These are phyloP conservation scores for Aspergillus fumigatiaffinis DNA, from an alignment of 2,329 filamentous ascomycete genomes.

Conservation along the genomic window DNA sequence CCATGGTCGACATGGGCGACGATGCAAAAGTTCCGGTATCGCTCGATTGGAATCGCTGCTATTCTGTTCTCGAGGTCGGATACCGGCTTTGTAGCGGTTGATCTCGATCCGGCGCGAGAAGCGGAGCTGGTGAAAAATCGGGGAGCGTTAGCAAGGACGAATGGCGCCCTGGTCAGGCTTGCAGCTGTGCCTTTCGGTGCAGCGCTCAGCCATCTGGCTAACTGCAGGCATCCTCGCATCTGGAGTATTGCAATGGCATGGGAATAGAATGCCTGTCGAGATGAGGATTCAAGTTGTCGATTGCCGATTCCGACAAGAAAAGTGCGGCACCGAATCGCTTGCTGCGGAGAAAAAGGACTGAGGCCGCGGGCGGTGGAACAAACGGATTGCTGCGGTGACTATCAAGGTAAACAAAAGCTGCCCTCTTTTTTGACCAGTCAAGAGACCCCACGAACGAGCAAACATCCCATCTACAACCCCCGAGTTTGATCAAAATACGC, in stretches of 20 bases:
- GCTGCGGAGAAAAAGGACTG: constrained; percentile 32
- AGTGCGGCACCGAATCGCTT: constrained; percentile 7
- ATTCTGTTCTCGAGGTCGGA: constrained; percentile 58
- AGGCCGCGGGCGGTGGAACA: constrained; percentile 20
- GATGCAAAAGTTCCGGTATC: constrained; percentile 90
- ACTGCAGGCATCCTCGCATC: constrained; percentile 47
- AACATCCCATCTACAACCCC: not conserved
- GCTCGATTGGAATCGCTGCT: constrained; percentile 48
- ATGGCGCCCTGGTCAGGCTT: constrained; percentile 26
- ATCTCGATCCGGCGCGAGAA: constrained; percentile 18
- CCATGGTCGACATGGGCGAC: constrained; percentile 99
- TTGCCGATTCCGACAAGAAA: constrained; percentile 7
- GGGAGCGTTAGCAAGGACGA: constrained; percentile 18
- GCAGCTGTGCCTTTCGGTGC: constrained; percentile 31
- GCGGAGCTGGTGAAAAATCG: constrained; percentile 32
- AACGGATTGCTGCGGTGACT: constrained; percentile 35
- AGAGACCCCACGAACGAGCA: not conserved
- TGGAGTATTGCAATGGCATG: constrained; percentile 35
- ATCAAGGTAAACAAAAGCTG: constrained; percentile 35
- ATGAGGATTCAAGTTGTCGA: constrained; percentile 1
- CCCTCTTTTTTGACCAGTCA: constrained; percentile 7
- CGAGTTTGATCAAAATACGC: not conserved
- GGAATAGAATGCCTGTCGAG: constrained; percentile 9
- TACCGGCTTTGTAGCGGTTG: constrained; percentile 21
- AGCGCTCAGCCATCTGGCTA: constrained; percentile 45